Evolutionary conservation across 352 stramenopile genomes (phyloP), one percentile per base, ranked within the genome.

Genomic region (Pythium biforme): DNA sequence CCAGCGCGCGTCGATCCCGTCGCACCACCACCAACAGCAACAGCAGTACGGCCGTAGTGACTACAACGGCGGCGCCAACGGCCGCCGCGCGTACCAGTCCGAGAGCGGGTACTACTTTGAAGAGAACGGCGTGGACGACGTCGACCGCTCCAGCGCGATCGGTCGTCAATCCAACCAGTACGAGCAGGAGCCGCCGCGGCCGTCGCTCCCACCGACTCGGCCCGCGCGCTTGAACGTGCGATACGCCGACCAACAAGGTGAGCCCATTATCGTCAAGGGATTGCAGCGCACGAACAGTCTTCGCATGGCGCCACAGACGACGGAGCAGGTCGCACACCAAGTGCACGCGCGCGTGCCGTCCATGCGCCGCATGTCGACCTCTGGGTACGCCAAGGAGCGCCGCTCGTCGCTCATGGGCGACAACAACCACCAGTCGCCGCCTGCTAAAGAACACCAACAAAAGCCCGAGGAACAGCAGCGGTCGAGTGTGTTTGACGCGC

Each of bases 401-500:
- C 53, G 62, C 5, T 20, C 20, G n/a, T 59, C 62, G 15, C 14
- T 43, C 17, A 33, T 23, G 12, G 29, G 23, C 14, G 53, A 60
- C 40, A 47, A 47, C 40, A 47, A 47, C 40, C 19, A 47, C 6
- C 55, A 62, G 17, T 33, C 55, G 27, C 55, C 55, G 11, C 37
- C 14, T 19, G 25, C 53, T 4, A n/a, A 26, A 20, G 37, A 31
- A 25, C 15, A 49, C 15, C 62, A 57, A 8, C 22, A 57, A 20
- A 17, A 40, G 39, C 19, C 3, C 6, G 52, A 66, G 9, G 59
- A 72, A n/a, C 58, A 47, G 3, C 59, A 40, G 3, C 75, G 73
- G 4, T 75, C 70, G 57, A 86, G 71, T 46, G 54, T 83, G 11
- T 76, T 81, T 39, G 72, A 83, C 14, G 64, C 52, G 14, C 69